These are phyloP conservation scores for Periconia digitata DNA, from an alignment of 2,329 filamentous ascomycete genomes.

Conservation along the genomic window DNA sequence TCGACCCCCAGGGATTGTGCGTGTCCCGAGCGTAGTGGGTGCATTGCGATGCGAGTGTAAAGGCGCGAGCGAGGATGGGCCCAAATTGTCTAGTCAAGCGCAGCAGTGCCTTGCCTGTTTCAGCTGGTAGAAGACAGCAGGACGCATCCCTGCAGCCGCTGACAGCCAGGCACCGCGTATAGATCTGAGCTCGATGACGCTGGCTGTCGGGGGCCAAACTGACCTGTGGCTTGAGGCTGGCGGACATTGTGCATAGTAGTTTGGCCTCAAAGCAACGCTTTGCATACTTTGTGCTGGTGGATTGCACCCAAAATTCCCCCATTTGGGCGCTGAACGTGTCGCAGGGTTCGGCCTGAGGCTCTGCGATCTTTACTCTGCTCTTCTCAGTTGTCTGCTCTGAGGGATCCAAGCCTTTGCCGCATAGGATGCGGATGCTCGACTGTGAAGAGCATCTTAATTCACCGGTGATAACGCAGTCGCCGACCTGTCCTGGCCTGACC, in stretches of 20 bases:
- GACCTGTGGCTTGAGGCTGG: constrained; percentile 27
- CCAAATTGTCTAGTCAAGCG: constrained; percentile 17
- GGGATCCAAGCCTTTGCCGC: not conserved
- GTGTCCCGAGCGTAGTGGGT: constrained; percentile 17
- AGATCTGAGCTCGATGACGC: constrained; percentile 19
- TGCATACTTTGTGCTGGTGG: not conserved
- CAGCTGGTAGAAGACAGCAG: constrained; percentile 25
- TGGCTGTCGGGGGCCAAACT: constrained; percentile 13
- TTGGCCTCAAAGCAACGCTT: constrained; percentile 7
- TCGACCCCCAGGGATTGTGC: constrained; percentile 12
- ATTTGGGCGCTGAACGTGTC: not conserved
- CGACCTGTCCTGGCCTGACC: not conserved
- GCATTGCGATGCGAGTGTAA: constrained; percentile 11
- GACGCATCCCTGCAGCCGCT: constrained; percentile 31
- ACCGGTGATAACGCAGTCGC: not conserved
- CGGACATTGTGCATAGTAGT: constrained; percentile 22
- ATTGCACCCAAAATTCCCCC: not conserved
- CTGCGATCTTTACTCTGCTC: not conserved
- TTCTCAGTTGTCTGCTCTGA: no score
- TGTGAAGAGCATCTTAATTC: no score
- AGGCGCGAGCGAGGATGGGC: constrained; percentile 18
- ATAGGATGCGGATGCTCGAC: not conserved
- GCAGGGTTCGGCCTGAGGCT: not conserved
- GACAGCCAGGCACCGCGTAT: constrained; percentile 20
- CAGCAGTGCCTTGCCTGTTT: constrained; percentile 33